A percentile compares a stretch with the other conserved stretches of the same genome.
phyloP scores from a whole-genome alignment of 2,329 filamentous ascomycete species.

The Colletotrichum sansevieriae region DNA sequence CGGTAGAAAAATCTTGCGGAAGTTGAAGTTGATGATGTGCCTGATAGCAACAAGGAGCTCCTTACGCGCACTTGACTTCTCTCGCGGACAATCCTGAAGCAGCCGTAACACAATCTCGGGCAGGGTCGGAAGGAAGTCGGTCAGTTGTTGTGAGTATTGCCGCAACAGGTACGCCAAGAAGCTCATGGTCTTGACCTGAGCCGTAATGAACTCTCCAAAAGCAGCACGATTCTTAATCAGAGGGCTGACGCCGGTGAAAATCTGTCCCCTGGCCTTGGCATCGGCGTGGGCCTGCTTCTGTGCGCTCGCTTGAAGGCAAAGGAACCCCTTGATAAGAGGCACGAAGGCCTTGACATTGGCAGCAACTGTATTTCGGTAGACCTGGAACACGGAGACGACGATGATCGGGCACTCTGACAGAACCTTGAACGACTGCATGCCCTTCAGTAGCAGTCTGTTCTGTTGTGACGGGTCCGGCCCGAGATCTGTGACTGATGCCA shows the following conservation, averaged over 20 bases:
- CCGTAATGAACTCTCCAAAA: constrained; percentile 97
- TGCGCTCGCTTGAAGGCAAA: constrained; percentile 89
- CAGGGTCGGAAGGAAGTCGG: constrained; percentile 87
- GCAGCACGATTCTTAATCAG: constrained; percentile 93
- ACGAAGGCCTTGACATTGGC: constrained; percentile 93
- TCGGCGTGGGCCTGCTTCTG: constrained; percentile 93
- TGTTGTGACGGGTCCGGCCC: constrained; percentile 86
- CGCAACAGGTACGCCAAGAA: constrained; percentile 94
- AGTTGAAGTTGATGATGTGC: constrained; percentile 99
- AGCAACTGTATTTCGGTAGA: constrained; percentile 83
- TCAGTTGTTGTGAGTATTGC: constrained; percentile 87
- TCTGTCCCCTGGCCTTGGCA: constrained; percentile 80
- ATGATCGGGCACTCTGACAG: constrained; percentile 98
- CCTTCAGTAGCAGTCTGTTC: constrained; percentile 84
- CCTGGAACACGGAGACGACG: constrained; percentile 97
- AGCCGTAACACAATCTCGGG: constrained; percentile 92
- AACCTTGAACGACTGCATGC: constrained; percentile 99
- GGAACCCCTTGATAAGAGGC: constrained; percentile 90
- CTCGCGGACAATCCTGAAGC: constrained; percentile 91
- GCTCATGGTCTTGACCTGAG: constrained; percentile 99
- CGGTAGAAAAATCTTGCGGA: constrained; percentile 90
- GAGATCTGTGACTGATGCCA: constrained; percentile 84
- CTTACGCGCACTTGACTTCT: constrained; percentile 94
- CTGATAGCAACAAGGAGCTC: constrained; percentile 96
- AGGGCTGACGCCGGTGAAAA: constrained; percentile 93